A percentile compares a stretch with the other conserved stretches of the same genome.
Evolutionary conservation across 2,329 filamentous ascomycete species (phyloP).

Genomic region (Penicillium sp.): DNA sequence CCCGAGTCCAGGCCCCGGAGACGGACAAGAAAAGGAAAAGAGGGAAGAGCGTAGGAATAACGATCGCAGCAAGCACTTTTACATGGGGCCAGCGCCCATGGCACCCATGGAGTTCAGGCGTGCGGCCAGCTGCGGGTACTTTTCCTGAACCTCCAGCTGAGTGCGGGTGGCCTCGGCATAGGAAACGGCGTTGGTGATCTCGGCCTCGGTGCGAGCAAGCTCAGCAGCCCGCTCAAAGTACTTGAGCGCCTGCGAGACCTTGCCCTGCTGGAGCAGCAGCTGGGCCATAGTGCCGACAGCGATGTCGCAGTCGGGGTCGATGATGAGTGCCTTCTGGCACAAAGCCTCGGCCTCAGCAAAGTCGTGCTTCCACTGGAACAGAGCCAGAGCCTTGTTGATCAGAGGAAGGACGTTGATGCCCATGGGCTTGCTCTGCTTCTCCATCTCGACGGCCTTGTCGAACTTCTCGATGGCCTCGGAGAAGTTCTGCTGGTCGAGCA

Average conservation of each 20-base stretch:
- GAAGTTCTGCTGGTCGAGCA: slow-evolving; percentile 95
- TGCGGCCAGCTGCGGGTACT: slow-evolving; percentile 72
- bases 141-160: slow-evolving; percentile 85
- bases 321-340: slow-evolving; percentile 94
- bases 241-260: slow-evolving; percentile 87
- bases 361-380: slow-evolving; percentile 98
- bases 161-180: slow-evolving; percentile 96
- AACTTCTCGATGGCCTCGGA: slow-evolving; percentile 96
- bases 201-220: slow-evolving; percentile 85
- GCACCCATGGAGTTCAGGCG: slow-evolving; percentile 60
- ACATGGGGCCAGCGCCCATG: slow-evolving; percentile 34
- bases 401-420: slow-evolving; percentile 96
- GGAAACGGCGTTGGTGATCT: slow-evolving; percentile 92
- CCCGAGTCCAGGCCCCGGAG: slow-evolving; percentile 13
- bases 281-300: slow-evolving; percentile 98
- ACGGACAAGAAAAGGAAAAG: slow-evolving; percentile 16
- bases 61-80: slow-evolving; percentile 16
- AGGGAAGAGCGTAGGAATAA: slow-evolving; percentile 11
- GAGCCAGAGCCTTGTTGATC: slow-evolving; percentile 95
- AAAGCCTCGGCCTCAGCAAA: slow-evolving; percentile 91
- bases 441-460: slow-evolving; percentile 96
- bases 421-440: slow-evolving; percentile 87
- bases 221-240: slow-evolving; percentile 97
- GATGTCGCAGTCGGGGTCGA: slow-evolving; percentile 98
- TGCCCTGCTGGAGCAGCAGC: slow-evolving; percentile 92